These are phyloP conservation scores for Epichloe brachyelytri DNA, from an alignment of 2,329 filamentous ascomycete genomes.

Conservation along the genomic window DNA sequence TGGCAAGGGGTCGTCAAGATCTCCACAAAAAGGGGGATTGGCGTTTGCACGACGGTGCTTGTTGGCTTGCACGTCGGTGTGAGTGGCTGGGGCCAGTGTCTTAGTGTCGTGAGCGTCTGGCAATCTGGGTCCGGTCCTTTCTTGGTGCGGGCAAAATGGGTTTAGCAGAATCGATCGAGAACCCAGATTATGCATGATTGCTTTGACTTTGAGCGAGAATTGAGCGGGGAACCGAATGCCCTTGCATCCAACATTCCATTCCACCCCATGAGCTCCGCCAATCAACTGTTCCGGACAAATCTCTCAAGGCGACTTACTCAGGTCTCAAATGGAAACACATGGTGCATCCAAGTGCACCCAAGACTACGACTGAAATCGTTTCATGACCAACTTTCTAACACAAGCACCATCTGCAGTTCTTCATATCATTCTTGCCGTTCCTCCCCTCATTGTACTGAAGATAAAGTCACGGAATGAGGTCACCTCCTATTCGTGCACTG, in stretches of 20 bases:
- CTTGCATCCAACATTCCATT: too few species aligned
- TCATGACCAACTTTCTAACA: background rate
- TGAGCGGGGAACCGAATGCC: too few species aligned
- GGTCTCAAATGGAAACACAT: background rate
- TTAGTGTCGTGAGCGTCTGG: too few species aligned
- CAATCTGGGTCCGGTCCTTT: background rate
- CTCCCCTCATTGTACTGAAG: background rate
- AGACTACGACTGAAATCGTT: background rate
- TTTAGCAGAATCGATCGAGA: background rate
- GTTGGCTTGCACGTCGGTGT: background rate
- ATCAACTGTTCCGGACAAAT: too few species aligned
- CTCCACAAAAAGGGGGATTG: too few species aligned
- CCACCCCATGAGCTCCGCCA: too few species aligned
- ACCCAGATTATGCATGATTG: background rate
- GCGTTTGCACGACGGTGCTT: too few species aligned
- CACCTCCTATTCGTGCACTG: too few species aligned
- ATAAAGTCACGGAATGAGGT: background rate
- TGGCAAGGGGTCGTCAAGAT: too few species aligned
- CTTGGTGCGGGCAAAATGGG: background rate
- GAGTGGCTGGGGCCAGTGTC: background rate
- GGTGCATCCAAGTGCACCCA: background rate
- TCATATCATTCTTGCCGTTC: background rate
- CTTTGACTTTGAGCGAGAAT: too few species aligned
- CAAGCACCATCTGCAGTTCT: too few species aligned
- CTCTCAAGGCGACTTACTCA: too few species aligned